These are phyloP conservation scores for Amaranthus palmeri DNA, from an alignment of 148 eudicot species.

Conservation along the genomic window DNA sequence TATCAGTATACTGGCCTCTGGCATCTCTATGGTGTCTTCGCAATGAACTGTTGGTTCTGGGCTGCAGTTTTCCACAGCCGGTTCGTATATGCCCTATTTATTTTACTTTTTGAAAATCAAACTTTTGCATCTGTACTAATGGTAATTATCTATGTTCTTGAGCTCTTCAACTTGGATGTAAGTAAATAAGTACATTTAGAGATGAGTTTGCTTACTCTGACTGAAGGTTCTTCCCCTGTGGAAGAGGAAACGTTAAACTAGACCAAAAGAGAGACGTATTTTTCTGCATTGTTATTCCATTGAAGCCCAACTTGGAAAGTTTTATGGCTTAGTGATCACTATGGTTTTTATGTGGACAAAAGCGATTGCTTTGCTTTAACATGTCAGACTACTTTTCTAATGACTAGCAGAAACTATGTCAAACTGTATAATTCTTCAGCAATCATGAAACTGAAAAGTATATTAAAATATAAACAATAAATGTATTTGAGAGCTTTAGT, in stretches of 20 bases:
- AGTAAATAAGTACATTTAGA: neutral
- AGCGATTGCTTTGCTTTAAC: neutral
- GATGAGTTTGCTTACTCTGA: neutral
- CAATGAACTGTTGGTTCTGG: constrained; percentile 95
- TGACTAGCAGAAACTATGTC: neutral
- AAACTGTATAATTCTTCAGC: neutral
- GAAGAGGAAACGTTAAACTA: neutral
- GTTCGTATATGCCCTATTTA: constrained; percentile 36
- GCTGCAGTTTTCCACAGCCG: constrained; percentile 79
- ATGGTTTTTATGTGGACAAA: neutral
- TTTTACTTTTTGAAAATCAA: neutral
- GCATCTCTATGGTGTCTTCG: constrained; percentile 77
- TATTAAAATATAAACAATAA: neutral
- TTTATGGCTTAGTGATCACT: neutral
- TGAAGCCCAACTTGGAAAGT: neutral
- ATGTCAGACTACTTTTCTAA: neutral
- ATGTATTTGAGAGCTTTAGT: neutral
- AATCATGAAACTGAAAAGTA: neutral
- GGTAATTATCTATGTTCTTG: neutral
- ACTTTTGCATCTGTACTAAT: neutral
- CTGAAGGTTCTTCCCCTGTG: neutral
- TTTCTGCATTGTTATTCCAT: neutral
- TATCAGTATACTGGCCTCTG: constrained; percentile 81
- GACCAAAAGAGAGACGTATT: neutral
- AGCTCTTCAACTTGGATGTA: neutral